Percentiles rank a stretch among this genome's conserved stretches.
These are phyloP conservation scores for Acacia concinna DNA, from an alignment of 331 rosid genomes.

Conservation along the genomic window DNA sequence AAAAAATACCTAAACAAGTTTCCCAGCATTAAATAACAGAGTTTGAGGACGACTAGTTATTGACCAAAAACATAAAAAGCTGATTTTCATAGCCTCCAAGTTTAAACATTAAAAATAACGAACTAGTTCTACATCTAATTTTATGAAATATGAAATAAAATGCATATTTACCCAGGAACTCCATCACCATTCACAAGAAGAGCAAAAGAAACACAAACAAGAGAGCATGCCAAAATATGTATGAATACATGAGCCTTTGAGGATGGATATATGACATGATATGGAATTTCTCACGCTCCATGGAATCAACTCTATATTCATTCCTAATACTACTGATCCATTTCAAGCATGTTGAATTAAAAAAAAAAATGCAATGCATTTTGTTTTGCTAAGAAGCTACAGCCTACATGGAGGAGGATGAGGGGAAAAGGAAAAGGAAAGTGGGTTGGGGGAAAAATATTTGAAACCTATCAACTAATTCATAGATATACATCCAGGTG, in stretches of 20 bases:
- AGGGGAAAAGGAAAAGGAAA: neutral
- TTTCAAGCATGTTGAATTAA: conserved; percentile 42
- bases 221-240: neutral
- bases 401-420: conserved; percentile 28
- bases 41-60: neutral
- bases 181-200: neutral
- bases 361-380: conserved; percentile 41
- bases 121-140: neutral
- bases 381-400: conserved; percentile 39
- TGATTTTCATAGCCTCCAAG: neutral
- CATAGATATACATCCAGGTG: conserved; percentile 44
- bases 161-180: neutral
- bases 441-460: conserved; percentile 28
- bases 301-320: conserved; percentile 38
- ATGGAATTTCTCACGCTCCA: conserved; percentile 7
- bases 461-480: conserved; percentile 45
- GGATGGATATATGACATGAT: neutral
- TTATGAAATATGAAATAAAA: neutral
- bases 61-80: neutral
- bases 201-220: neutral
- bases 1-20: neutral
- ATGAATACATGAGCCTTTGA: conserved; percentile 8
- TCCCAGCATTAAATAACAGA: neutral
- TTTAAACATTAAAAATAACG: neutral
- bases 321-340: conserved; percentile 43